Evolutionary conservation across 805 yeast genomes (phyloP).

Genomic region (Saccharomycopsis capsularis): DNA sequence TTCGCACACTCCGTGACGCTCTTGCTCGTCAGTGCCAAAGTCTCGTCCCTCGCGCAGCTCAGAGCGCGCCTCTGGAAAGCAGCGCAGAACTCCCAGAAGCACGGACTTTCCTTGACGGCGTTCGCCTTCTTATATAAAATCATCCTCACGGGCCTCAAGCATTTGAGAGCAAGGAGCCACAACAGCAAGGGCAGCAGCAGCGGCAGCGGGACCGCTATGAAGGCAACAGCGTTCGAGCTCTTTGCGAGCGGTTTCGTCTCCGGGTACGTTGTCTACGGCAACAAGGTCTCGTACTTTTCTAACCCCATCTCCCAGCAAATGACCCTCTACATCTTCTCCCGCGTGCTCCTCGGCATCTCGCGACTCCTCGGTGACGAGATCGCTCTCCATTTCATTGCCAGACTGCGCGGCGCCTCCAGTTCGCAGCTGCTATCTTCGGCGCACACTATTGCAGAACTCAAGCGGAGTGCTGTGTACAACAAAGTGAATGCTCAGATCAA

Average conservation of each 20-base stretch:
- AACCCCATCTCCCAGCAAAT: slow-evolving; percentile 16
- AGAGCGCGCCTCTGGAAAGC: not conserved
- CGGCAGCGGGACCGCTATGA: not conserved
- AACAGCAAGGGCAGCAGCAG: not conserved
- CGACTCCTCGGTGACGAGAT: slow-evolving; percentile 12
- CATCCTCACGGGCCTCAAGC: not conserved
- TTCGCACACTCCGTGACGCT: slow-evolving; percentile 18
- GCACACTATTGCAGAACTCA: not conserved
- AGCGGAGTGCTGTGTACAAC: not conserved
- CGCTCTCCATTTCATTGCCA: not conserved
- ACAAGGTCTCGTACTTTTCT: slow-evolving; percentile 10
- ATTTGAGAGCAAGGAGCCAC: not conserved
- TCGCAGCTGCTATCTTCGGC: not conserved
- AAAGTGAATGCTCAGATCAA: not conserved
- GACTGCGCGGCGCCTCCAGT: not conserved
- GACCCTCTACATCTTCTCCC: slow-evolving; percentile 13
- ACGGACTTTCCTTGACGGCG: slow-evolving; percentile 12
- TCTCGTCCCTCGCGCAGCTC: slow-evolving; percentile 1
- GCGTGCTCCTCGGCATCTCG: slow-evolving; percentile 14
- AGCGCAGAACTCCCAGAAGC: slow-evolving; percentile 12
- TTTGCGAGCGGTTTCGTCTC: slow-evolving; percentile 10
- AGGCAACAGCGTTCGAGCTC: not conserved
- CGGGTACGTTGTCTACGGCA: slow-evolving; percentile 16
- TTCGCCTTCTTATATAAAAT: slow-evolving; percentile 16
- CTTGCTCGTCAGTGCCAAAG: slow-evolving; percentile 1